Base-by-base conservation (phyloP, 805 yeast species). In the Lipomyces oligophaga region DNA sequence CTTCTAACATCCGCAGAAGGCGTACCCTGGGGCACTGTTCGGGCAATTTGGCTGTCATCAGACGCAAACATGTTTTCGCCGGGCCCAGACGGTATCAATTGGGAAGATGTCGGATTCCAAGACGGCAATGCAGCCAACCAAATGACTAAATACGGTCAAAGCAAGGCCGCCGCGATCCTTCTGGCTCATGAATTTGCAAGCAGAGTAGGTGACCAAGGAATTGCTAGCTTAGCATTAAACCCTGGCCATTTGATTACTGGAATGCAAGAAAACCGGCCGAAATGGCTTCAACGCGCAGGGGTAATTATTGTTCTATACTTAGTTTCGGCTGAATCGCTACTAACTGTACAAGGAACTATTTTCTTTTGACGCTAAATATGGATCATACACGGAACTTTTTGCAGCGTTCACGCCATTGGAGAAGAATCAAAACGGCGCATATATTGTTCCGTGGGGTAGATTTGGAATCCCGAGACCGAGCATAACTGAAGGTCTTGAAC, bases 11-110 rank as follows among this genome's bases (percentile, higher is more conserved):
- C 73, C 1, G 65, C 69, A 0, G 35, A 26, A 4, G 8, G 28
- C 13, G 38, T 11, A 3, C 25, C 16, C 16, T 49, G 60, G 3
- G 59, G 58, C 43, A 62, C 70, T 4, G 66, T 61, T 7, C 64
- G 80, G 42, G 61, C 75, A 22, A 67, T 76, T 3, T 75, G 77
- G 71, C 63, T 74, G 1, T 55, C 75, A 1, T 74, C 78, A 1
- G 39, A 65, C 27, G 73, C 66, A 0, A 73, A 67, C 28, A 36
- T 51, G 16, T 24, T 52, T n/a, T 55, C 61, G 0, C 62, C 72
- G 0, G 62, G 63, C 4, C 19, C 39, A 4, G 62, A 63, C n/a
- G 72, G 67, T 16, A 63, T 72, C 16, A 53, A 67, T 34, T 62
- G 65, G 50, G 66, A 63, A 35, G 69, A 68, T 45, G 55, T 68